A percentile compares a stretch with the other conserved stretches of the same genome.
These are phyloP conservation scores for Populus hybrid DNA, from an alignment of 441 rosid species.

Conservation along the genomic window DNA sequence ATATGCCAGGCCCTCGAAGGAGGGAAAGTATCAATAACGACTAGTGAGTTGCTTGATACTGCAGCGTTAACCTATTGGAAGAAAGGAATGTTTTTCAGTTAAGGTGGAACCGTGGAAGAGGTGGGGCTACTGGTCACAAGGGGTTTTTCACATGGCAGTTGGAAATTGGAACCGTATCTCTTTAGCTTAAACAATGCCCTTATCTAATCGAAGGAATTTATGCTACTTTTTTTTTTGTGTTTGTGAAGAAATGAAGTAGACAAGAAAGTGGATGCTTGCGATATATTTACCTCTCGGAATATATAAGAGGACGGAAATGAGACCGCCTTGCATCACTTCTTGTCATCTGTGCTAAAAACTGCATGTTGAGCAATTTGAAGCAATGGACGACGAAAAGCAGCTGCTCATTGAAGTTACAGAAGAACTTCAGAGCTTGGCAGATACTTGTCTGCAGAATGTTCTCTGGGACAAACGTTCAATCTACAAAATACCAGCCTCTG, in stretches of 20 bases:
- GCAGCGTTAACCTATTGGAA: background rate
- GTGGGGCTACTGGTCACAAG: background rate
- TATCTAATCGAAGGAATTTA: background rate
- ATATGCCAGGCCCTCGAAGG: background rate
- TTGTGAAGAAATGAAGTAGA: background rate
- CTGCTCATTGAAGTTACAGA: slow-evolving; percentile 26
- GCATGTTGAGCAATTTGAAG: background rate
- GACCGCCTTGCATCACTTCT: background rate
- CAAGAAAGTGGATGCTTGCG: background rate
- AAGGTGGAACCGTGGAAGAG: background rate
- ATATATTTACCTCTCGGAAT: background rate
- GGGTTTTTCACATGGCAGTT: background rate
- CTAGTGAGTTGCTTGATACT: background rate
- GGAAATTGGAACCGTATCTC: background rate
- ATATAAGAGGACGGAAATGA: background rate
- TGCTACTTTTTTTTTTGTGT: background rate
- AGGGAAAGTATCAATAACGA: background rate
- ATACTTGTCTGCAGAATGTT: slow-evolving; percentile 8
- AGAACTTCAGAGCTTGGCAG: slow-evolving; percentile 18
- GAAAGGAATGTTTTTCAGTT: background rate
- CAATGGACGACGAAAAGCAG: slow-evolving; percentile 1
- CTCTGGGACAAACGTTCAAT: slow-evolving; percentile 38
- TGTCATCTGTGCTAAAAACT: background rate
- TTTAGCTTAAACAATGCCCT: background rate
- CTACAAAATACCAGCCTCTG: slow-evolving; percentile 25